phyloP scores from a whole-genome alignment of 352 stramenopile genomes.

The Paralagenidium karlingii region DNA sequence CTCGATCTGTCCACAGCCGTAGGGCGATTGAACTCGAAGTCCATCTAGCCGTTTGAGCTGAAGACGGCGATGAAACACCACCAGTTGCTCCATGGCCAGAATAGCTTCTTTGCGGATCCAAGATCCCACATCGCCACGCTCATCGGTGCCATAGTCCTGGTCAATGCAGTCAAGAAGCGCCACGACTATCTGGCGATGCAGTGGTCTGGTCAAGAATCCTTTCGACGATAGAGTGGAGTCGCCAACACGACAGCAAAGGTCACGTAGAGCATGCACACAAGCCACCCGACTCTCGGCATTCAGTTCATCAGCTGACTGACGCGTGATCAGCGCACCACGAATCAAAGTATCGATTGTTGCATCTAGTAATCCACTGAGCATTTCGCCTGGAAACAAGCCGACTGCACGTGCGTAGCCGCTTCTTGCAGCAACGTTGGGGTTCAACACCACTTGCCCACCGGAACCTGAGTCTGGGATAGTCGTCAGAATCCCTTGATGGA shows the following conservation, averaged over 20 bases:
- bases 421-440: constrained; percentile 82
- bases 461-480: constrained; percentile 11
- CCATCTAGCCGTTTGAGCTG: too few species aligned
- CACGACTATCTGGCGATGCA: constrained; percentile 58
- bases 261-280: constrained; percentile 83
- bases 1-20: too few species aligned
- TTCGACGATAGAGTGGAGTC: constrained; percentile 1
- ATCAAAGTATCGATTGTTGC: constrained; percentile 23
- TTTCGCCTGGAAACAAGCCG: constrained; percentile 19
- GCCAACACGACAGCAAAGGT: constrained; percentile 53
- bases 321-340: constrained; percentile 23
- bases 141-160: constrained; percentile 94
- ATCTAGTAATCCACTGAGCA: constrained; percentile 16
- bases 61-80: too few species aligned
- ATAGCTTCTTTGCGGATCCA: constrained; percentile 91
- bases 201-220: constrained; percentile 3
- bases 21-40: too few species aligned
- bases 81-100: constrained; percentile 80
- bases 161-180: constrained; percentile 79
- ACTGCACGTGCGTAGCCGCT: constrained; percentile 62
- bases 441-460: constrained; percentile 13
- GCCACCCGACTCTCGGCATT: constrained; percentile 94
- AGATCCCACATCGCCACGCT: constrained; percentile 96
- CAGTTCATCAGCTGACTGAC: constrained; percentile 53
- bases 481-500: constrained; percentile 30